Percentiles rank a stretch among this genome's conserved stretches.
These are phyloP conservation scores for Lecanicillium sp. DNA, from an alignment of 2,329 filamentous ascomycete genomes.

Conservation along the genomic window DNA sequence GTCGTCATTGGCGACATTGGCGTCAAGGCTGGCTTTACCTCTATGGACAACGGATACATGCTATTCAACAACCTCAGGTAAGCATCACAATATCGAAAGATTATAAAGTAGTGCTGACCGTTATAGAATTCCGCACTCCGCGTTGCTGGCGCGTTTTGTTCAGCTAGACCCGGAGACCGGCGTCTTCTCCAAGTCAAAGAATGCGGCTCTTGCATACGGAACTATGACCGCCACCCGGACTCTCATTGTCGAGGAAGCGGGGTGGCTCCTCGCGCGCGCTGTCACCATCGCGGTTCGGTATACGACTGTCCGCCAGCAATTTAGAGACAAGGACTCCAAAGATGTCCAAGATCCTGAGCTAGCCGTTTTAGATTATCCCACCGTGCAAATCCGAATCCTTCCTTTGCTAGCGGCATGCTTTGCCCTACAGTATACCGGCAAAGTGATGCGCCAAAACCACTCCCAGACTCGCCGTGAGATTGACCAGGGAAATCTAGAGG, in stretches of 20 bases:
- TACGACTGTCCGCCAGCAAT: constrained; percentile 67
- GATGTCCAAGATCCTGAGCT: constrained; percentile 56
- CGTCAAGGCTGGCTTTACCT: constrained; percentile 73
- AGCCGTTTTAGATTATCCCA: constrained; percentile 74
- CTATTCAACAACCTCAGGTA: constrained; percentile 64
- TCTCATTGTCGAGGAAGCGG: constrained; percentile 67
- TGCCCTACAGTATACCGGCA: constrained; percentile 73
- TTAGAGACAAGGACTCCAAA: constrained; percentile 65
- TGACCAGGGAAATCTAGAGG: constrained; percentile 37
- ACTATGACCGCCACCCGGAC: constrained; percentile 71
- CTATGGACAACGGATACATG: constrained; percentile 77
- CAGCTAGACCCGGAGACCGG: constrained; percentile 61
- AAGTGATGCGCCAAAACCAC: constrained; percentile 65
- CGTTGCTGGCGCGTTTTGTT: constrained; percentile 68
- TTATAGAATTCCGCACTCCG: constrained; percentile 59
- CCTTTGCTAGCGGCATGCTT: constrained; percentile 69
- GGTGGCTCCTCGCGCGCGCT: constrained; percentile 64
- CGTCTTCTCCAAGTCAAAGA: constrained; percentile 61
- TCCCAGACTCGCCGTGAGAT: constrained; percentile 52
- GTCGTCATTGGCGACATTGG: constrained; percentile 75
- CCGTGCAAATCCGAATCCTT: constrained; percentile 69
- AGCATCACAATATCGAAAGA: neutral
- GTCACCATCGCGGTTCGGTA: constrained; percentile 75
- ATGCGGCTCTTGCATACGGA: constrained; percentile 64
- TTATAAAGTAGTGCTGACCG: constrained; percentile 4